phyloP scores from a whole-genome alignment of 331 rosid genomes.

The Malus hybrid region DNA sequence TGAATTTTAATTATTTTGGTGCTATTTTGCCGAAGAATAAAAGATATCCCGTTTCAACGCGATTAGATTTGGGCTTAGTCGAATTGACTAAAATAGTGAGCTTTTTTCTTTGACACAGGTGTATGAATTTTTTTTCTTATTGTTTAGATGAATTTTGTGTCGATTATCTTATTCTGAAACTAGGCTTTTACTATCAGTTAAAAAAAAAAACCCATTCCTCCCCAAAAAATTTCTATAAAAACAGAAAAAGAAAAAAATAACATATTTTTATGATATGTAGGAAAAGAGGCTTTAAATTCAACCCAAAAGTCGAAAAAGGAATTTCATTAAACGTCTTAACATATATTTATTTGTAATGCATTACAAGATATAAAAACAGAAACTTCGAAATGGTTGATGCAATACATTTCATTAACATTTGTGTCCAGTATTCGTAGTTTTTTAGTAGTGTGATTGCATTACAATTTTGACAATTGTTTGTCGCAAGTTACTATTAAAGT shows the following conservation, averaged over 20 bases:
- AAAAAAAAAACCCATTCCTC: neutral
- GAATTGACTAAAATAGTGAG: neutral
- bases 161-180: too few relatives aligned
- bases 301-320: neutral
- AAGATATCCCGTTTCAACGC: neutral
- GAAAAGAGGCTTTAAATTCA: neutral
- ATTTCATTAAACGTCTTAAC: neutral
- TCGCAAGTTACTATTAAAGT: too few relatives aligned
- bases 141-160: neutral
- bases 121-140: neutral
- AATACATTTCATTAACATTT: too few relatives aligned
- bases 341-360: too few relatives aligned
- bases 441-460: neutral
- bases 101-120: fast-evolving
- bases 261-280: too few relatives aligned
- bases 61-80: neutral
- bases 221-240: too few relatives aligned
- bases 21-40: neutral
- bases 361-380: too few relatives aligned
- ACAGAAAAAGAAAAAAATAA: too few relatives aligned
- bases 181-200: too few relatives aligned
- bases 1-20: neutral
- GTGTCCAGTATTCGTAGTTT: neutral
- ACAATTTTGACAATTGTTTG: too few relatives aligned
- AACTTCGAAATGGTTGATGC: neutral